Evolutionary conservation across 2,329 filamentous ascomycete genomes (phyloP), one percentile per base, ranked within the genome.

Genomic region (Trichoderma cornu-damae): DNA sequence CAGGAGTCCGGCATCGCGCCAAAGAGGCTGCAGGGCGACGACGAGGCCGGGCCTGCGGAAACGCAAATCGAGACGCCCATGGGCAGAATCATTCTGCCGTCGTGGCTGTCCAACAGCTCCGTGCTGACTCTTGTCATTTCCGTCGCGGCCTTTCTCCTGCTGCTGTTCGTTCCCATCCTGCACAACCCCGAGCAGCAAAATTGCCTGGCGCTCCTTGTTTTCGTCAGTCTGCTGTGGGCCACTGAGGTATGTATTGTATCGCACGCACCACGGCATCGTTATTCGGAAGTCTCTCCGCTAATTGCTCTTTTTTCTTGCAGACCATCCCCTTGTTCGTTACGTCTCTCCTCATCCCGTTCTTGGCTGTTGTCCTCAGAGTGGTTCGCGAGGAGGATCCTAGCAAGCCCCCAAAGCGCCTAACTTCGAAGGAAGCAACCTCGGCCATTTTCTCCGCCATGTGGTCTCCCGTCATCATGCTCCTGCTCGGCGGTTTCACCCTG

Each of bases 401-500:
- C 57, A 69, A 71, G 64, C 86, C 87, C 0, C 79, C 90, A 60
- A 74, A 77, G 43, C 84, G 93, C 20, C 79, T 99, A 6, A 80
- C 82, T n/a, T 83, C 91, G 3, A 92, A 92, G 69, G 81, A 84
- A 42, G 92, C 94, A 0, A 90, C 93, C 0, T 79, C 82, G 26
- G 93, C 88, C 66, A 88, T 96, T 58, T 97, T 99, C 66, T 81
- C 90, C 4, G 87, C 94, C 24, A 99, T 99, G 94, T 99, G 94
- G 94, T 96, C 93, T 3, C 93, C 94, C 0, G 94, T 99, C 56
- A 99, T 99, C 64, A 97, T 99, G 94, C 83, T 99, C 14, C 79
- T 99, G 20, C 84, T 99, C 0, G 94, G 94, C 64, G 94, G 94
- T 30, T 99, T 99, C 68, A 96, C 94, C 2, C 87, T 99, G 54